A percentile compares a stretch with the other conserved stretches of the same genome.
These are phyloP conservation scores for Phytopythium mirpurense DNA, from an alignment of 352 stramenopile genomes.

Conservation along the genomic window DNA sequence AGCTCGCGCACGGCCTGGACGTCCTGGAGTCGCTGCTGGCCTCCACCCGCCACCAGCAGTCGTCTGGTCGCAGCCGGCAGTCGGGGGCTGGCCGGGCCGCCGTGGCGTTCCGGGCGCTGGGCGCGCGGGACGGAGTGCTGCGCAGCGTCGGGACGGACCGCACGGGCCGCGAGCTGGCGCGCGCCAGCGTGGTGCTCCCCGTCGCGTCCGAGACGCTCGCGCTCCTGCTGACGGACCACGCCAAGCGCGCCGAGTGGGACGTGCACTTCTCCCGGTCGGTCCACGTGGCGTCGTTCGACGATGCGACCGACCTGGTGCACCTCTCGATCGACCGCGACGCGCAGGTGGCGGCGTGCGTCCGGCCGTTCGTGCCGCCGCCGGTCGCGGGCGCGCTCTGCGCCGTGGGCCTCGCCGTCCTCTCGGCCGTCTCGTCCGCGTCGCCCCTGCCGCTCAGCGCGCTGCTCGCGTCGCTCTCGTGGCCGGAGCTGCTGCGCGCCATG, in stretches of 20 bases:
- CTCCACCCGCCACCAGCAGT: constrained; percentile 8
- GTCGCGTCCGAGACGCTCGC: constrained; percentile 63
- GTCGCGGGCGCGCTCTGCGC: constrained; percentile 37
- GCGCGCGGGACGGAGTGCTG: constrained; percentile 47
- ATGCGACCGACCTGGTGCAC: constrained; percentile 70
- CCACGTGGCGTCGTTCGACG: constrained; percentile 69
- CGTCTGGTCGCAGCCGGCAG: constrained; percentile 8
- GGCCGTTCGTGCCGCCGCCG: constrained; percentile 46
- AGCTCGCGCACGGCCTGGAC: constrained; percentile 58
- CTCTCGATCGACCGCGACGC: constrained; percentile 42
- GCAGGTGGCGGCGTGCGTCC: constrained; percentile 34
- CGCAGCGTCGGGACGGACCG: constrained; percentile 46
- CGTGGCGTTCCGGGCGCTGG: constrained; percentile 56
- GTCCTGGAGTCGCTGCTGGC: constrained; percentile 57
- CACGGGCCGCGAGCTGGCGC: constrained; percentile 41
- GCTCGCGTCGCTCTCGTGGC: constrained; percentile 25
- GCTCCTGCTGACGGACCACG: constrained; percentile 58
- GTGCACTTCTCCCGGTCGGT: constrained; percentile 57
- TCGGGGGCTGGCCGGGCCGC: constrained; percentile 12
- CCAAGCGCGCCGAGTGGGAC: constrained; percentile 73
- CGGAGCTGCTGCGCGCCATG: constrained; percentile 35
- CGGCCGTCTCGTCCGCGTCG: constrained; percentile 9
- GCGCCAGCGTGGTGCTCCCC: constrained; percentile 57
- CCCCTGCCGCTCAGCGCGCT: constrained; percentile 1
- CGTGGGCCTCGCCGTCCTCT: constrained; percentile 36